Evolutionary conservation across 306 rosid genomes (phyloP).

Genomic region (Cicer arietinum): DNA sequence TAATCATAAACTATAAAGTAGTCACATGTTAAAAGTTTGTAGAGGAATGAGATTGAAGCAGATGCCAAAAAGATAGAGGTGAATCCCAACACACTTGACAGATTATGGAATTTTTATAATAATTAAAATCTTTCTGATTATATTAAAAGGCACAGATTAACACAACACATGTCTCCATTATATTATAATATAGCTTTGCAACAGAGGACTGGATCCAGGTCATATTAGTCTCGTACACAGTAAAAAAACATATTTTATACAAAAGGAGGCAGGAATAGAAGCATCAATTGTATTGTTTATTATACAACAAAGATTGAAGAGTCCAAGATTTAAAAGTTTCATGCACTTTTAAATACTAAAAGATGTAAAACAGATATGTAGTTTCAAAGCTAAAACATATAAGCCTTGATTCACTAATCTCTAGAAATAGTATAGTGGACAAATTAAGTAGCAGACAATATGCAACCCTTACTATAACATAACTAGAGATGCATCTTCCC

Average conservation of each 20-base stretch:
- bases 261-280: conserved; percentile 63
- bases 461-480: conserved; percentile 48
- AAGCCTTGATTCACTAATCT: conserved; percentile 61
- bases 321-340: conserved; percentile 49
- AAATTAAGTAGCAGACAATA: conserved; percentile 51
- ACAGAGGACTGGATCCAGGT: conserved; percentile 75
- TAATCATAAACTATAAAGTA: conserved; percentile 47
- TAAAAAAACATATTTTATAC: conserved; percentile 39
- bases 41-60: conserved; percentile 44
- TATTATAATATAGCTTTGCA: conserved; percentile 30
- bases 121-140: conserved; percentile 34
- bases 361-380: conserved; percentile 40
- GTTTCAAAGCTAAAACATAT: conserved; percentile 45
- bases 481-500: conserved; percentile 57
- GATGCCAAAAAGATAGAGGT: conserved; percentile 43
- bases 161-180: conserved; percentile 49
- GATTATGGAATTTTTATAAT: conserved; percentile 35
- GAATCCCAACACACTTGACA: conserved; percentile 45
- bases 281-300: conserved; percentile 61
- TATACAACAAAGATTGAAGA: conserved; percentile 53
- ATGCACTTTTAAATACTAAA: conserved; percentile 42
- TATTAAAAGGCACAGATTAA: conserved; percentile 52
- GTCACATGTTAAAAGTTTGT: conserved; percentile 38
- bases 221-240: conserved; percentile 56
- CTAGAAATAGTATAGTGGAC: conserved; percentile 45